Percentiles rank a stretch among this genome's conserved stretches.
Evolutionary conservation across 768 basidiomycete species (phyloP).

Genomic region (Rhodosporidiobolus odoratus): DNA sequence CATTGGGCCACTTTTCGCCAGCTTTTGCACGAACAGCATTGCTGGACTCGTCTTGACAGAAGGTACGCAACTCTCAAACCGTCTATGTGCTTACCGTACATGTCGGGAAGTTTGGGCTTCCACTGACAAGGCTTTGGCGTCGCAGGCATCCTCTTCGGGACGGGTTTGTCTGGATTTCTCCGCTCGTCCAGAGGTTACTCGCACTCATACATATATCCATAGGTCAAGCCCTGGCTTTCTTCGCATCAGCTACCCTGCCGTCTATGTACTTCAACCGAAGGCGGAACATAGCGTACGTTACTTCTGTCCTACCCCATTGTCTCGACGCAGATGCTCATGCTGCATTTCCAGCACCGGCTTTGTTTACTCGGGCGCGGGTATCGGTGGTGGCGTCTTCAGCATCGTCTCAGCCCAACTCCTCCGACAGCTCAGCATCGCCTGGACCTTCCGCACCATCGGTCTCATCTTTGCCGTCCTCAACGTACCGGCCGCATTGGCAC

Average conservation of each 20-base stretch:
- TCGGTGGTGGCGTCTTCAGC: slow-evolving; percentile 39
- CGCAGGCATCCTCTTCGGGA: slow-evolving; percentile 20
- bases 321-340: too few relatives aligned
- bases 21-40: slow-evolving; percentile 11
- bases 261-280: slow-evolving; percentile 32
- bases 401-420: slow-evolving; percentile 32
- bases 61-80: too few relatives aligned
- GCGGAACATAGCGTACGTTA: slow-evolving; percentile 36
- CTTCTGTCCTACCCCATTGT: neutral
- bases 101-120: too few relatives aligned
- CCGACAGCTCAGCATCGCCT: slow-evolving; percentile 26
- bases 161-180: neutral
- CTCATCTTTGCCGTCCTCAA: slow-evolving; percentile 29
- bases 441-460: slow-evolving; percentile 42
- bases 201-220: too few relatives aligned
- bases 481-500: slow-evolving; percentile 1
- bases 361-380: slow-evolving; percentile 40
- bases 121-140: too few relatives aligned
- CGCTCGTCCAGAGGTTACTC: too few relatives aligned
- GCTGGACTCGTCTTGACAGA: slow-evolving; percentile 10
- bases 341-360: slow-evolving; percentile 31
- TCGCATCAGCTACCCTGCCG: slow-evolving; percentile 31
- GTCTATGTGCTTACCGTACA: too few relatives aligned
- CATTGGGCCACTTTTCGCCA: slow-evolving; percentile 8
- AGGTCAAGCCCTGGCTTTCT: slow-evolving; percentile 19